Conservation (phyloP, 2,329 filamentous ascomycete species). For the Cryphonectria naterciae region DNA sequence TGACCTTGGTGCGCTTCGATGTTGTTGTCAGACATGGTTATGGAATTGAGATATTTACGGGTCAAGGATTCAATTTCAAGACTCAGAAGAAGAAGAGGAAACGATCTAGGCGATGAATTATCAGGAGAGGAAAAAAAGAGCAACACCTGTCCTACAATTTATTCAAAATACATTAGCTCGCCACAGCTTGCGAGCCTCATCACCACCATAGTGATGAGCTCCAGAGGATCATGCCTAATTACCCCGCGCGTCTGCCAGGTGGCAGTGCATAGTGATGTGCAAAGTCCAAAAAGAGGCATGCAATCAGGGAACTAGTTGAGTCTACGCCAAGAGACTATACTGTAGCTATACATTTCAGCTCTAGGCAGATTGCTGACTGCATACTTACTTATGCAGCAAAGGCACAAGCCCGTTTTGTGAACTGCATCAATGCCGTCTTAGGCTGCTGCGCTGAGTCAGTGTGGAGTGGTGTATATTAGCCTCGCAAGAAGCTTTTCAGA, state of each 20-base stretch:
- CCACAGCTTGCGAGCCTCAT: not conserved
- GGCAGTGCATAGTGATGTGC: not conserved
- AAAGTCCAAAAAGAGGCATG: not conserved
- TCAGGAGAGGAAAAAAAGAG: too few relatives aligned
- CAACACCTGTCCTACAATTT: not conserved
- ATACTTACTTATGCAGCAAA: not conserved
- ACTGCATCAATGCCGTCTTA: not conserved
- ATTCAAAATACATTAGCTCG: not conserved
- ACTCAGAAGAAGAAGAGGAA: not conserved
- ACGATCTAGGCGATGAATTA: not conserved
- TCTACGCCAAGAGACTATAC: not conserved
- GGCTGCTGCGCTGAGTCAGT: not conserved
- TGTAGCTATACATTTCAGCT: not conserved
- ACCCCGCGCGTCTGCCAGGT: not conserved
- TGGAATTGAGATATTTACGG: not conserved
- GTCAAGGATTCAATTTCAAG: not conserved
- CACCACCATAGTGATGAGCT: not conserved
- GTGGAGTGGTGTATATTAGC: not conserved
- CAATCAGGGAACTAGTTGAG: not conserved
- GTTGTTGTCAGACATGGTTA: conserved; percentile 1
- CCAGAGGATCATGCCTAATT: too few relatives aligned
- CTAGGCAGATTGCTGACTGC: not conserved
- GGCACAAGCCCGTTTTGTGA: not conserved
- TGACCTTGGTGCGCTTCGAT: not conserved
- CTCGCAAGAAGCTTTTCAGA: not conserved